Evolutionary conservation across 306 rosid genomes (phyloP).

Genomic region (Pyrus betulifolia): DNA sequence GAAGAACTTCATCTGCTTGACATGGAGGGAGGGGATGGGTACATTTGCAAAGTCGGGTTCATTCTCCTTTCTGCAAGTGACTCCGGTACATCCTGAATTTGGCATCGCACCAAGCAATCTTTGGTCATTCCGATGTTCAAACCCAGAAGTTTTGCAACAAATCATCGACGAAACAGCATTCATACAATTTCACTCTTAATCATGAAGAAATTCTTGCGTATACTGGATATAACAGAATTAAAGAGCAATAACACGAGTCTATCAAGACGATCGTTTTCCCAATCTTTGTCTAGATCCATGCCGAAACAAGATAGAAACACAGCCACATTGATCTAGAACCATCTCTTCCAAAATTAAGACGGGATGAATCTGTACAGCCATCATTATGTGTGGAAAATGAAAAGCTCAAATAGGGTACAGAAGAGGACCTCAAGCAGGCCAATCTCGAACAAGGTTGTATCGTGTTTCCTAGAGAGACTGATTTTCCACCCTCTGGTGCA

Average conservation of each 20-base stretch:
- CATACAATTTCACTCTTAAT: background rate
- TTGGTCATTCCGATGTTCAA: background rate
- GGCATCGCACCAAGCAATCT: background rate
- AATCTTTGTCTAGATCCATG: slow-evolving; percentile 5
- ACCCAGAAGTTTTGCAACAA: background rate
- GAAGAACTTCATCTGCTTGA: too few relatives aligned
- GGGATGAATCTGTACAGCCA: slow-evolving; percentile 47
- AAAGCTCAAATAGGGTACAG: slow-evolving; percentile 21
- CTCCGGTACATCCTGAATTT: background rate
- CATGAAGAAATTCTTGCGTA: background rate
- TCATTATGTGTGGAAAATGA: slow-evolving; percentile 14
- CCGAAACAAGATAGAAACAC: background rate
- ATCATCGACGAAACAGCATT: background rate
- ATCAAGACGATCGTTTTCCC: background rate
- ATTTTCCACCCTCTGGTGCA: slow-evolving; percentile 3
- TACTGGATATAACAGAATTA: background rate
- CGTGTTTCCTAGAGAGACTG: slow-evolving; percentile 24
- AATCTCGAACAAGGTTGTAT: slow-evolving; percentile 26
- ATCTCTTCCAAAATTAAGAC: slow-evolving; percentile 24
- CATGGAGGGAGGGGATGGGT: too few relatives aligned
- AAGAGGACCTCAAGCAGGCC: slow-evolving; percentile 24
- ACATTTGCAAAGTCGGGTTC: too few relatives aligned
- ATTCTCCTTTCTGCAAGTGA: too few relatives aligned
- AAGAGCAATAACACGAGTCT: background rate
- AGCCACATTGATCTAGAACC: slow-evolving; percentile 22